Percentiles rank a stretch among this genome's conserved stretches.
phyloP scores from a whole-genome alignment of 2,329 filamentous ascomycete species.

The Pseudocercospora crystallina region DNA sequence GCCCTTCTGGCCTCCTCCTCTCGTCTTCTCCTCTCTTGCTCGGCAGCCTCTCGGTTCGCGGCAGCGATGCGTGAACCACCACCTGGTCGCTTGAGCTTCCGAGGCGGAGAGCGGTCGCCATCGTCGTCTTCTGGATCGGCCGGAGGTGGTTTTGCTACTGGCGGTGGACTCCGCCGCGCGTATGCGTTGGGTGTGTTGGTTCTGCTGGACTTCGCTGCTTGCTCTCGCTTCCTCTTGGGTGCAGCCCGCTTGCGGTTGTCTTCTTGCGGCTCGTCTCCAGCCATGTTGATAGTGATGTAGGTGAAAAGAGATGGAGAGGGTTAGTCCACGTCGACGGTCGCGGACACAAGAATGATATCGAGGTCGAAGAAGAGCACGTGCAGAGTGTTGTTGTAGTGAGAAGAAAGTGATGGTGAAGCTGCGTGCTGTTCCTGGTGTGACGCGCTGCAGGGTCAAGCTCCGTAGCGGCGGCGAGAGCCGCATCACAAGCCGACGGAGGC shows the following conservation, averaged over 20 bases:
- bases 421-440: too few relatives aligned
- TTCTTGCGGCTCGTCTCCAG: conserved; percentile 24
- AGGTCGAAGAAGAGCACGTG: background rate
- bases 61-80: conserved; percentile 60
- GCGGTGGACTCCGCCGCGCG: conserved; percentile 33
- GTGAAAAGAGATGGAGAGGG: too few relatives aligned
- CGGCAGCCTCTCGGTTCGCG: conserved; percentile 66
- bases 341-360: background rate
- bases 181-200: conserved; percentile 34
- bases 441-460: too few relatives aligned
- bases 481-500: too few relatives aligned
- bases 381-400: background rate
- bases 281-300: conserved; percentile 14
- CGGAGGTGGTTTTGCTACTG: too few relatives aligned
- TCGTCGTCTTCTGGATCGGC: conserved; percentile 29
- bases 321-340: background rate
- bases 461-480: too few relatives aligned
- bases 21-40: conserved; percentile 48
- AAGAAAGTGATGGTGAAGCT: background rate
- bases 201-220: conserved; percentile 26
- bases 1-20: conserved; percentile 43
- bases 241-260: conserved; percentile 17
- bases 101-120: conserved; percentile 37
- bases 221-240: conserved; percentile 35
- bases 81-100: conserved; percentile 39